A percentile compares a stretch with the other conserved stretches of the same genome.
Conservation (phyloP, 257 asterid genomes). For the Paraleonurus japonicus region DNA sequence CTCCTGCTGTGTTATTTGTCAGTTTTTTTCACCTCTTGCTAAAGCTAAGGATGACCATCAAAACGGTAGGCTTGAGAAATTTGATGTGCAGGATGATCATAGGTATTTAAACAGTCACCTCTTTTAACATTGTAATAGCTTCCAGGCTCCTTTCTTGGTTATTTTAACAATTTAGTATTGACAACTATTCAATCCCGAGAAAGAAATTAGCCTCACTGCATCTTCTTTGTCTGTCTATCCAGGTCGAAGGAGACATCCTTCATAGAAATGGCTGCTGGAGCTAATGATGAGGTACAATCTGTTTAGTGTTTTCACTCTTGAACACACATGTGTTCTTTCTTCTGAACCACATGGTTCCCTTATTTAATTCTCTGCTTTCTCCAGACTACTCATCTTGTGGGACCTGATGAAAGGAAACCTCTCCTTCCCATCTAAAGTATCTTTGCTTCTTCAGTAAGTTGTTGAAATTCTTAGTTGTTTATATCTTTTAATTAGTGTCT, state of each 20-base stretch:
- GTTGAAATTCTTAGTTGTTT: constrained; percentile 9
- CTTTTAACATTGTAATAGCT: constrained; percentile 1
- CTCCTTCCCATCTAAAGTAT: constrained; percentile 64
- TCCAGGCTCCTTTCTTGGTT: background rate
- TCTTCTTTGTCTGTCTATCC: constrained; percentile 30
- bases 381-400: constrained; percentile 75
- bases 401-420: constrained; percentile 68
- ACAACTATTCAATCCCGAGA: constrained; percentile 1
- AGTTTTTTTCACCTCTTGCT: constrained; percentile 94
- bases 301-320: constrained; percentile 9
- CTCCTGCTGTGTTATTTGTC: constrained; percentile 29
- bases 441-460: constrained; percentile 32
- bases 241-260: constrained; percentile 77
- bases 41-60: constrained; percentile 85
- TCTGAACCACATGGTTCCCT: constrained; percentile 9
- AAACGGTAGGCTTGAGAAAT: constrained; percentile 49
- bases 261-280: constrained; percentile 86
- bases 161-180: background rate
- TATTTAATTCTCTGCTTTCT: constrained; percentile 26
- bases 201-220: constrained; percentile 12
- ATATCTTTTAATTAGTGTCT: constrained; percentile 5
- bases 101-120: constrained; percentile 66
- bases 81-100: constrained; percentile 44
- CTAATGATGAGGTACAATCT: constrained; percentile 71
- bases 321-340: constrained; percentile 24